Evolutionary conservation across 345 rosid genomes (phyloP).

Genomic region (Geranium brycei): DNA sequence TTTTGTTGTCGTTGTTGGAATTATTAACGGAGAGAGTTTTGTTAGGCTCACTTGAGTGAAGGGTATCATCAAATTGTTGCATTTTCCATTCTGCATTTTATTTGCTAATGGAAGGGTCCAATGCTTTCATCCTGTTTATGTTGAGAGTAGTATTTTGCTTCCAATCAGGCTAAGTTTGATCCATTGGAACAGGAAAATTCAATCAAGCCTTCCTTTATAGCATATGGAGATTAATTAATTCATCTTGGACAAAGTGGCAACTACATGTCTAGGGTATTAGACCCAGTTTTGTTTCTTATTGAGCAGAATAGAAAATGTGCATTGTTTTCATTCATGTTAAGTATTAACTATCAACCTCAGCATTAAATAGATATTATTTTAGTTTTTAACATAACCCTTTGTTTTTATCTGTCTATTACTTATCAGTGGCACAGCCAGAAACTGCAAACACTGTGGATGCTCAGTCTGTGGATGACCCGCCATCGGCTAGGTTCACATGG

Average conservation of each 20-base stretch:
- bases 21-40: not conserved
- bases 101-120: not conserved
- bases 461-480: conserved; percentile 38
- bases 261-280: too few species aligned
- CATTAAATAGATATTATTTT: not conserved
- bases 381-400: not conserved
- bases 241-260: too few species aligned
- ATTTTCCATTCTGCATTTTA: not conserved
- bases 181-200: not conserved
- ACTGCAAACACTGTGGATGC: conserved; percentile 27
- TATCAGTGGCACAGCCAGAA: conserved; percentile 32
- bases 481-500: conserved; percentile 35
- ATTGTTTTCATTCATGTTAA: too few species aligned
- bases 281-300: too few species aligned
- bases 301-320: not conserved
- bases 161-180: not conserved
- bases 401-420: not conserved
- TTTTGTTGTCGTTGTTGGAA: not conserved
- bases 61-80: not conserved
- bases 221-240: too few species aligned
- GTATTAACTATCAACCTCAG: not conserved
- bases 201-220: not conserved
- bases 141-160: not conserved
- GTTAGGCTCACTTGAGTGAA: not conserved
- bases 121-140: not conserved